A percentile compares a stretch with the other conserved stretches of the same genome.
Evolutionary conservation across 1,284 basidiomycete genomes (phyloP).

Genomic region (Ganoderma lingzhi): DNA sequence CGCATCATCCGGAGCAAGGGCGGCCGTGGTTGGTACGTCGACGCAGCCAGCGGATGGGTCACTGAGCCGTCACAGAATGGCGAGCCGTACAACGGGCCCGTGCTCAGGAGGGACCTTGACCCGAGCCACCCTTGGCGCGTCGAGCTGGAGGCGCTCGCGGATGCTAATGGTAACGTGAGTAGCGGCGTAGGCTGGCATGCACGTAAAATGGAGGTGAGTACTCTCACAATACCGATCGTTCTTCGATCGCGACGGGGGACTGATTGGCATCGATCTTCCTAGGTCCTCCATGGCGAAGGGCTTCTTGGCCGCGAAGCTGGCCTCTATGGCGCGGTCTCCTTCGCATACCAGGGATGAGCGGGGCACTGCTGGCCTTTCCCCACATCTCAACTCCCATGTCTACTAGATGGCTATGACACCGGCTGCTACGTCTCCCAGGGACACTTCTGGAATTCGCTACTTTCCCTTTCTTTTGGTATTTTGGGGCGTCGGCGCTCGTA

Average conservation of each 20-base stretch:
- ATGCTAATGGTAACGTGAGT: conserved; percentile 88
- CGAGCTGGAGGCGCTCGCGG: conserved; percentile 78
- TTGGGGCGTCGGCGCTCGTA: neutral
- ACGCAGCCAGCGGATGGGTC: conserved; percentile 86
- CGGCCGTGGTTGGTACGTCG: conserved; percentile 95
- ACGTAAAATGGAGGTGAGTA: conserved; percentile 93
- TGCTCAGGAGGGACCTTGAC: conserved; percentile 68
- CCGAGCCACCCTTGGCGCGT: conserved; percentile 69
- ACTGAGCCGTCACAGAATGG: conserved; percentile 41
- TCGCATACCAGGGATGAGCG: conserved; percentile 84
- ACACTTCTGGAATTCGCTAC: neutral
- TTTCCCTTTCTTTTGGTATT: neutral
- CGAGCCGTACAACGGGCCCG: conserved; percentile 27
- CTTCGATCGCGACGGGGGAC: conserved; percentile 18
- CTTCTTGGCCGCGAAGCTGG: conserved; percentile 94
- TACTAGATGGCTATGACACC: neutral
- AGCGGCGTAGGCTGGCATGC: conserved; percentile 96
- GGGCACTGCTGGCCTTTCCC: neutral
- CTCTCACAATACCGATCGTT: neutral
- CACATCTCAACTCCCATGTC: neutral
- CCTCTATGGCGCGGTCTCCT: conserved; percentile 92
- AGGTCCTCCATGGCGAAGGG: conserved; percentile 87
- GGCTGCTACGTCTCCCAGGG: neutral
- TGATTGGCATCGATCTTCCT: conserved; percentile 22
- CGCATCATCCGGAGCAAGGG: conserved; percentile 91